Percentiles rank a stretch among this genome's conserved stretches.
phyloP scores from a whole-genome alignment of 202 grass and related monocot genomes.

The Schoenoplectus tabernaemontani region DNA sequence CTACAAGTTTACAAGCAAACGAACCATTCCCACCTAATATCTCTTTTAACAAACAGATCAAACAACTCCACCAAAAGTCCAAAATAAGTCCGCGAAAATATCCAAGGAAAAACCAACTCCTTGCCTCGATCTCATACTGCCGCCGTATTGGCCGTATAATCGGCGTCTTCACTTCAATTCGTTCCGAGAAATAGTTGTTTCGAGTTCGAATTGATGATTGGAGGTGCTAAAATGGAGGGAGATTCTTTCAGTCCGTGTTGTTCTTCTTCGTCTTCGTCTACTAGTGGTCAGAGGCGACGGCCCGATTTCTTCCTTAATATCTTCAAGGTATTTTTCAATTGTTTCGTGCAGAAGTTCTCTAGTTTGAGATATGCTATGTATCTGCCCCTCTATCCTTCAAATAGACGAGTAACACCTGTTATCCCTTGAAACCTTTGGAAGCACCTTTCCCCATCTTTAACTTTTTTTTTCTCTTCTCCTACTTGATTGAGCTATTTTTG shows the following conservation, averaged over 20 bases:
- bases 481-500: background rate
- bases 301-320: constrained; percentile 57
- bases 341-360: background rate
- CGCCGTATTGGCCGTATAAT: constrained; percentile 6
- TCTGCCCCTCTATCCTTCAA: background rate
- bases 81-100: background rate
- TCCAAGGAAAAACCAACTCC: constrained; percentile 17
- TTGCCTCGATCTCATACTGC: background rate
- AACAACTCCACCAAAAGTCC: constrained; percentile 14
- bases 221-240: constrained; percentile 49
- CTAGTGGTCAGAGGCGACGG: constrained; percentile 37
- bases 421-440: background rate
- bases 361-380: background rate
- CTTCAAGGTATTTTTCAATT: constrained; percentile 52
- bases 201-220: constrained; percentile 13
- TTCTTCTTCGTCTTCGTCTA: constrained; percentile 48
- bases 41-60: constrained; percentile 25
- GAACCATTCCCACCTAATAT: background rate
- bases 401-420: background rate
- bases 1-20: constrained; percentile 22
- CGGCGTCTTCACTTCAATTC: background rate
- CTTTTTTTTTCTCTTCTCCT: background rate
- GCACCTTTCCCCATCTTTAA: background rate
- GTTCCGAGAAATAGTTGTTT: background rate
- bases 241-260: constrained; percentile 40